These are phyloP conservation scores for Trichoderma parareesei DNA, from an alignment of 495 filamentous ascomycete species.

Conservation along the genomic window DNA sequence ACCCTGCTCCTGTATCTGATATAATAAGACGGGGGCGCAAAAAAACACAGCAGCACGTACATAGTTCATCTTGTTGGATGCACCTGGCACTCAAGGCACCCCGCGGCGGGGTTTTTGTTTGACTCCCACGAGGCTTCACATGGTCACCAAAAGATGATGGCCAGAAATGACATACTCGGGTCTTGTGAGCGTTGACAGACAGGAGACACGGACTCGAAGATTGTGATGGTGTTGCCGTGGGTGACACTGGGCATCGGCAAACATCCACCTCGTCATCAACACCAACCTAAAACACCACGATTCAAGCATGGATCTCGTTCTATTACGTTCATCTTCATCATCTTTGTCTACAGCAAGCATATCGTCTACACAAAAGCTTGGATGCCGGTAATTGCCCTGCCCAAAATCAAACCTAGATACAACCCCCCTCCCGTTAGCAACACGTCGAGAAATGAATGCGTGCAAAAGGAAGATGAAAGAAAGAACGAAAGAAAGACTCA, in stretches of 20 bases:
- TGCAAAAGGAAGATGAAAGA: conserved; percentile 14
- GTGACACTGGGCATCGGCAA: too few relatives aligned
- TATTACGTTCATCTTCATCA: neutral
- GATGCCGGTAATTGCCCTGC: conserved; percentile 60
- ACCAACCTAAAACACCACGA: neutral
- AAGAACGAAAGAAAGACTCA: conserved; percentile 40
- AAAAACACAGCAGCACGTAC: too few relatives aligned
- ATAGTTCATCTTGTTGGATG: neutral
- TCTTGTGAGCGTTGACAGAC: too few relatives aligned
- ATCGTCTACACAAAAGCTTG: conserved; percentile 53
- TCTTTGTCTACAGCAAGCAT: neutral
- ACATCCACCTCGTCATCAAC: too few relatives aligned
- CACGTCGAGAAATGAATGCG: neutral
- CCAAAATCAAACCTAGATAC: conserved; percentile 53
- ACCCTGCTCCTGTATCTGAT: too few relatives aligned
- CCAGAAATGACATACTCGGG: too few relatives aligned
- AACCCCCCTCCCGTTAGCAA: conserved; percentile 17
- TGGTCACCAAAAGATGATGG: too few relatives aligned
- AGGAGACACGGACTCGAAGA: too few relatives aligned
- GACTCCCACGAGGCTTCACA: too few relatives aligned
- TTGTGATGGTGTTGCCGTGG: too few relatives aligned
- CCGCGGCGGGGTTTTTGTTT: conserved; percentile 1
- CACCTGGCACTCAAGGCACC: neutral
- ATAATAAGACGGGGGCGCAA: neutral
- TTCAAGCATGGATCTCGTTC: neutral